Evolutionary conservation across 192 early-diverging fungal species (phyloP).

Genomic region (Rhizophagus sp.): DNA sequence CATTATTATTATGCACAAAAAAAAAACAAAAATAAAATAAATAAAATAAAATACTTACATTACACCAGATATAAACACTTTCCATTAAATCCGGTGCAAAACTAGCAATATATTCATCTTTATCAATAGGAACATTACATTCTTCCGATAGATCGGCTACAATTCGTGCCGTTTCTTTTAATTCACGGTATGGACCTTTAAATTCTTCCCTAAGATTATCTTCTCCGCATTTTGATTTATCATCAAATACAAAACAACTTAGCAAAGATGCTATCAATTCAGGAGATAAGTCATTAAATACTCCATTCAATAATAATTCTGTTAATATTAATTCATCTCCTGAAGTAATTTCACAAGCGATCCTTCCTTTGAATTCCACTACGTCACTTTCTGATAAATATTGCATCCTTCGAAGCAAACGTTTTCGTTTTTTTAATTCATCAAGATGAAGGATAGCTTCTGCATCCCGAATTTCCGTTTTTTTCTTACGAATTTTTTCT

Average conservation of each 20-base stretch:
- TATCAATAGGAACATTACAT: constrained; percentile 83
- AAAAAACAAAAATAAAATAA: too few relatives aligned
- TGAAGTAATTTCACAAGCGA: constrained; percentile 90
- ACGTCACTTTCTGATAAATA: constrained; percentile 78
- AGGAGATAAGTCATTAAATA: constrained; percentile 84
- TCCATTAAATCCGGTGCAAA: constrained; percentile 93
- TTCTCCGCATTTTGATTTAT: constrained; percentile 62
- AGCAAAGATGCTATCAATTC: constrained; percentile 83
- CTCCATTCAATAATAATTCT: constrained; percentile 91
- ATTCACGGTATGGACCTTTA: constrained; percentile 65
- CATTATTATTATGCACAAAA: neutral
- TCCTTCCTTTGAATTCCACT: constrained; percentile 91
- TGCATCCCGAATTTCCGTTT: constrained; percentile 61
- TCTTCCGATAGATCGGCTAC: constrained; percentile 87
- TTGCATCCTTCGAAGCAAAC: constrained; percentile 79
- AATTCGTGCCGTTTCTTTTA: constrained; percentile 84
- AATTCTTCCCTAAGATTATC: constrained; percentile 74
- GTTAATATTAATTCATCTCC: constrained; percentile 91
- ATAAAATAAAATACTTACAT: constrained; percentile 34
- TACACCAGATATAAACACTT: constrained; percentile 88
- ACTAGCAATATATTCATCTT: constrained; percentile 83
- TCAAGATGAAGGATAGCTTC: constrained; percentile 84
- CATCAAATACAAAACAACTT: constrained; percentile 90
- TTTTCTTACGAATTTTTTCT: constrained; percentile 37
- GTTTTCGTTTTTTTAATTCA: constrained; percentile 81